phyloP scores from a whole-genome alignment of 2,329 filamentous ascomycete species.

The Sphaerostilbella broomeana region DNA sequence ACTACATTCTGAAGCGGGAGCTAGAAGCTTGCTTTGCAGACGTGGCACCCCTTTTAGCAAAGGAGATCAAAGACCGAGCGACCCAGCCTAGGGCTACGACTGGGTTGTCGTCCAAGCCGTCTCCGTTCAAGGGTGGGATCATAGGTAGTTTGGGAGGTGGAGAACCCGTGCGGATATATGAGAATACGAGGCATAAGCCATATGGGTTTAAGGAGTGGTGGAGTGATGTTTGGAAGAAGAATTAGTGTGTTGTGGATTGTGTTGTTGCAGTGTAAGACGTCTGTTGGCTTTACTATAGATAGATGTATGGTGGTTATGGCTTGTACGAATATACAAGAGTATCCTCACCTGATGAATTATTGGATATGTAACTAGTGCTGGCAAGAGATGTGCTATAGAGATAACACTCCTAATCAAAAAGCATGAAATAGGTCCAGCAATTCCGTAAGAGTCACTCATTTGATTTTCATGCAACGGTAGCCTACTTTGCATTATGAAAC shows the following conservation, averaged over 20 bases:
- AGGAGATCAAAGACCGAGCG: conserved; percentile 66
- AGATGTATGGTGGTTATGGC: no score
- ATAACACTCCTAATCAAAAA: no score
- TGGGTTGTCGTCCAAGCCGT: conserved; percentile 22
- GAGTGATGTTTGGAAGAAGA: conserved; percentile 62
- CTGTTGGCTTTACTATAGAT: no score
- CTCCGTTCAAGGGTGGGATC: conserved; percentile 33
- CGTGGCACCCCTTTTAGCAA: conserved; percentile 68
- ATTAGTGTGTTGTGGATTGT: conserved; percentile 2
- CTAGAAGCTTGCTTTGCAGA: conserved; percentile 76
- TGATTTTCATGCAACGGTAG: no score
- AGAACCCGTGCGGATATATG: conserved; percentile 51
- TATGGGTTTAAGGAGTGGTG: conserved; percentile 90
- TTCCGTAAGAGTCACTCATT: no score
- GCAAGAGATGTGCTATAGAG: no score
- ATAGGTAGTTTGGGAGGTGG: conserved; percentile 54
- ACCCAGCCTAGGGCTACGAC: conserved; percentile 33
- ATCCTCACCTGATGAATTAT: no score
- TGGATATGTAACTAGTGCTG: no score
- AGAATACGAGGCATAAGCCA: conserved; percentile 66
- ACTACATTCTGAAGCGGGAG: conserved; percentile 78
- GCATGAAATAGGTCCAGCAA: no score
- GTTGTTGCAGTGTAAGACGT: no score
- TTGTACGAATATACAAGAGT: no score
- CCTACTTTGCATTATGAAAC: no score